Percentiles rank a stretch among this genome's conserved stretches.
phyloP scores from a whole-genome alignment of 129 eudicot genomes.

The Glebionis coronaria region DNA sequence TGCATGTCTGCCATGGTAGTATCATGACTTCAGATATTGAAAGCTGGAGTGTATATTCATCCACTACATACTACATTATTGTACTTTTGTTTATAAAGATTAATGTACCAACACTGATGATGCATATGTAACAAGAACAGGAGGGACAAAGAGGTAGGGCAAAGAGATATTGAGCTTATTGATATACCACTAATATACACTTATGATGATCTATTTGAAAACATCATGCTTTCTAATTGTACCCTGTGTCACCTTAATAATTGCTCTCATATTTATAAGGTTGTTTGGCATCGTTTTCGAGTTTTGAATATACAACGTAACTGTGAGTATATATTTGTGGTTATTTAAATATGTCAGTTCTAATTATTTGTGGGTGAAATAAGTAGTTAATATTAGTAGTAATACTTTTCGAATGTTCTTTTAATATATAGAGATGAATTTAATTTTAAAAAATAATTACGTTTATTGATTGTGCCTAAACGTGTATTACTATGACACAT shows the following conservation, averaged over 20 bases:
- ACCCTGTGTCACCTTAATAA: constrained; percentile 19
- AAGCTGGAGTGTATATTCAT: constrained; percentile 7
- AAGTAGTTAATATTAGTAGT: too few species aligned
- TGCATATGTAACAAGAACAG: constrained; percentile 18
- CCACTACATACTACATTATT: constrained; percentile 1
- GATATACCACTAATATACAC: constrained; percentile 18
- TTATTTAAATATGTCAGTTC: too few species aligned
- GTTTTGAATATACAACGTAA: too few species aligned
- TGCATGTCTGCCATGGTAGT: constrained; percentile 29
- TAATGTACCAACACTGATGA: constrained; percentile 17
- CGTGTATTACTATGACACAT: too few species aligned
- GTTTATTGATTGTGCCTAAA: too few species aligned
- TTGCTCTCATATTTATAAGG: background rate
- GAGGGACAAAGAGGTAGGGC: constrained; percentile 35
- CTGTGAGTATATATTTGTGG: too few species aligned
- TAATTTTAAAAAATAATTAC: too few species aligned
- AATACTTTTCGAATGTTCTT: too few species aligned
- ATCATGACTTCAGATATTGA: constrained; percentile 14
- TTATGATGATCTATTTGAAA: constrained; percentile 28
- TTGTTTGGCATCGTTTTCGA: too few species aligned
- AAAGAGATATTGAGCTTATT: constrained; percentile 13
- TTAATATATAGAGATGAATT: too few species aligned
- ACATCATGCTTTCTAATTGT: constrained; percentile 18
- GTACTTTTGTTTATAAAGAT: constrained; percentile 16
- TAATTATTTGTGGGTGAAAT: too few species aligned